phyloP scores from a whole-genome alignment of 768 basidiomycete genomes.

The Auricularia heimuer region DNA sequence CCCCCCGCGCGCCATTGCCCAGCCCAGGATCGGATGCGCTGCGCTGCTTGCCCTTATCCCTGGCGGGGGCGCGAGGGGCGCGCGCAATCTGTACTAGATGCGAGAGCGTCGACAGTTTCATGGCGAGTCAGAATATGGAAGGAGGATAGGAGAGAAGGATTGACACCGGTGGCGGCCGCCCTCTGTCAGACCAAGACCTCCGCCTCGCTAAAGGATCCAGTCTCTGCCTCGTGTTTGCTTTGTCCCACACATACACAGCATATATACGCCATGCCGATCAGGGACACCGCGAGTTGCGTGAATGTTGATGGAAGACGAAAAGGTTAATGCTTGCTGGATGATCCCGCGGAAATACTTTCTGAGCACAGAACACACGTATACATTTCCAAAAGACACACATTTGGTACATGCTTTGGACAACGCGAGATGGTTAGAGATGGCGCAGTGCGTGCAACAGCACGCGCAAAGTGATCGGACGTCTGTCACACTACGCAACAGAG shows the following conservation, averaged over 20 bases:
- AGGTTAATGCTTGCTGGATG: too few species aligned
- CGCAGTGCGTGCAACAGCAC: neutral
- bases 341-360: too few species aligned
- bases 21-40: neutral
- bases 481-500: neutral
- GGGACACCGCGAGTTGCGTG: too few species aligned
- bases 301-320: too few species aligned
- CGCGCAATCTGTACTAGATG: neutral
- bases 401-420: neutral
- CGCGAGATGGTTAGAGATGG: neutral
- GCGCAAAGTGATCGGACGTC: neutral
- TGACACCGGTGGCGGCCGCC: neutral
- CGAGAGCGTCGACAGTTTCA: neutral
- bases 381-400: too few species aligned
- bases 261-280: too few species aligned
- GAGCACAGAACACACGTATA: too few species aligned
- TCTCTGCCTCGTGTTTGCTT: too few species aligned
- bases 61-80: neutral
- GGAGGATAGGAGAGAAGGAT: neutral
- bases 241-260: too few species aligned
- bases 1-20: neutral
- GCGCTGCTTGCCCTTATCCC: neutral
- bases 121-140: neutral
- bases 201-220: too few species aligned
- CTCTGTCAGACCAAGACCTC: neutral